Evolutionary conservation across 2,329 filamentous ascomycete genomes (phyloP).

Genomic region (Mycocentrospora acerina): DNA sequence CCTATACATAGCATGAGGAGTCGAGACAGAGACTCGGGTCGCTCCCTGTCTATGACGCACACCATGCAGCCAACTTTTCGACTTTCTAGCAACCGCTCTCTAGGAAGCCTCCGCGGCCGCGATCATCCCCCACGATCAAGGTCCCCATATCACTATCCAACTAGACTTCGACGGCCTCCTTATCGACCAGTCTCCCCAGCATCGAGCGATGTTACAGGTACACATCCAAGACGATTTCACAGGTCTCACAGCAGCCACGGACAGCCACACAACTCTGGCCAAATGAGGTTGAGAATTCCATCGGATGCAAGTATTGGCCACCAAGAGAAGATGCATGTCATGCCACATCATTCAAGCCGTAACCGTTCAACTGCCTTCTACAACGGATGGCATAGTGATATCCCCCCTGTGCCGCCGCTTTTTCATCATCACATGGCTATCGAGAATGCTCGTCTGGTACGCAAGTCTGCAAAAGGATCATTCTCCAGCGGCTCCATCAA

Average conservation of each 20-base stretch:
- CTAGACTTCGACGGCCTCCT: constrained; percentile 44
- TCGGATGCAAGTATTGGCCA: constrained; percentile 28
- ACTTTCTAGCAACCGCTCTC: constrained; percentile 47
- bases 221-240: constrained; percentile 18
- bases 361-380: constrained; percentile 13
- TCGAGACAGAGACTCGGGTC: constrained; percentile 37
- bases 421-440: constrained; percentile 21
- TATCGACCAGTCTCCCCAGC: constrained; percentile 48
- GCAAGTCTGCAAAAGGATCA: constrained; percentile 25
- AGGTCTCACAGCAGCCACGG: constrained; percentile 12
- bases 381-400: constrained; percentile 12
- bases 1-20: constrained; percentile 12
- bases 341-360: constrained; percentile 15
- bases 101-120: constrained; percentile 48
- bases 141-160: constrained; percentile 47
- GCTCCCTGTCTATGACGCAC: constrained; percentile 46
- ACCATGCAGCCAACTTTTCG: constrained; percentile 35
- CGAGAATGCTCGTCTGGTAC: constrained; percentile 21
- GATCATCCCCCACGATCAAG: constrained; percentile 38
- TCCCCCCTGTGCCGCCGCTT: constrained; percentile 27
- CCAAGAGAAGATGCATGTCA: constrained; percentile 14
- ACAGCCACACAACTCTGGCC: constrained; percentile 4
- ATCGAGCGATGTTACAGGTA: constrained; percentile 42
- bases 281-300: constrained; percentile 26
- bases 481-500: constrained; percentile 35